phyloP scores from a whole-genome alignment of 2,329 filamentous ascomycete species.

The Sclerotinia minor region DNA sequence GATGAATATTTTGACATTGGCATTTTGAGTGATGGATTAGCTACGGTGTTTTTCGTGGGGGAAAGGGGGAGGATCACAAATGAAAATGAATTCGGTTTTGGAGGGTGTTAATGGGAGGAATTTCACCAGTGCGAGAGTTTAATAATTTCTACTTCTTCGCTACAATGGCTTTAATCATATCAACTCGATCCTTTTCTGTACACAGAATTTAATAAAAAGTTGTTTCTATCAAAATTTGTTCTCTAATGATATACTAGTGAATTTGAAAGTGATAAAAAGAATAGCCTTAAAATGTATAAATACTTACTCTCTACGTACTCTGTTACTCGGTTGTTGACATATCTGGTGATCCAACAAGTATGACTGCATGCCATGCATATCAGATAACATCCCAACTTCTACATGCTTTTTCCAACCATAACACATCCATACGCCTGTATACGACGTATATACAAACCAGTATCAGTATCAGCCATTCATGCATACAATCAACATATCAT shows the following conservation, averaged over 20 bases:
- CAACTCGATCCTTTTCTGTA: constrained; percentile 7
- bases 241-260: background rate
- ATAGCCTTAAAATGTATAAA: background rate
- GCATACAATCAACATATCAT: too few relatives aligned
- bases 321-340: too few relatives aligned
- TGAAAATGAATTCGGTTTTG: background rate
- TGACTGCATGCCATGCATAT: too few relatives aligned
- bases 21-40: constrained; percentile 6
- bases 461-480: too few relatives aligned
- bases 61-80: background rate
- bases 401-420: too few relatives aligned
- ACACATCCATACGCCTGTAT: too few relatives aligned
- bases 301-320: background rate
- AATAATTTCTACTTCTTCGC: background rate
- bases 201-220: background rate
- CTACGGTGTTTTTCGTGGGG: background rate
- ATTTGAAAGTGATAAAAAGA: background rate
- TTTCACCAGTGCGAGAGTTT: background rate
- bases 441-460: too few relatives aligned
- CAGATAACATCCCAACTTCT: too few relatives aligned
- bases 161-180: background rate
- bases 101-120: background rate
- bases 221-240: background rate
- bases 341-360: too few relatives aligned
- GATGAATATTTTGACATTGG: constrained; percentile 1